phyloP scores from a whole-genome alignment of 2,329 filamentous ascomycete species.

The Aspergillus pseudoglaucus region DNA sequence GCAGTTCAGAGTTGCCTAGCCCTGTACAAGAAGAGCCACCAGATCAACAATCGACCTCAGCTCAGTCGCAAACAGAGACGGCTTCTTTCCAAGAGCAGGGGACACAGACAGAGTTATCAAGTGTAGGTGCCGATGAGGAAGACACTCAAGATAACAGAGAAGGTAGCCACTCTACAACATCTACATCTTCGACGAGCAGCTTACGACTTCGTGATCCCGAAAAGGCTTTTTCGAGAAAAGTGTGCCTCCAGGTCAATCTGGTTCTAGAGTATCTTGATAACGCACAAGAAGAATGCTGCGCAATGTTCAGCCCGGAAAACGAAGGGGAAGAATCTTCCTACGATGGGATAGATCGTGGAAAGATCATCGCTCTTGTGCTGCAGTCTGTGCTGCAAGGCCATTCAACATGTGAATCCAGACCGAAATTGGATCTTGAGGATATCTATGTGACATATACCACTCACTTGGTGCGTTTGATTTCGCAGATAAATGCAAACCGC shows the following conservation, averaged over 20 bases:
- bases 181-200: not conserved
- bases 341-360: conserved; percentile 1
- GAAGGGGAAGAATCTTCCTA: not conserved
- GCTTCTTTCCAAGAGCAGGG: not conserved
- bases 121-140: too few species aligned
- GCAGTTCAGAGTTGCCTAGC: too few species aligned
- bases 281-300: conserved; percentile 1
- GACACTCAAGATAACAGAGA: too few species aligned
- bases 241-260: not conserved
- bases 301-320: not conserved
- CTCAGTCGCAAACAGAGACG: not conserved
- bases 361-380: not conserved
- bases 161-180: too few species aligned
- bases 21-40: too few species aligned
- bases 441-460: conserved; percentile 4
- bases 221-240: not conserved
- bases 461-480: not conserved
- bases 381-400: conserved; percentile 1
- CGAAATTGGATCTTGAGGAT: conserved; percentile 1
- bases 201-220: not conserved
- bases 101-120: not conserved
- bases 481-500: not conserved
- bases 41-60: not conserved
- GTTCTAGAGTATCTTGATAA: not conserved
- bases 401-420: not conserved